These are phyloP conservation scores for Graphiopsis chlorocephala DNA, from an alignment of 2,329 filamentous ascomycete species.

Conservation along the genomic window DNA sequence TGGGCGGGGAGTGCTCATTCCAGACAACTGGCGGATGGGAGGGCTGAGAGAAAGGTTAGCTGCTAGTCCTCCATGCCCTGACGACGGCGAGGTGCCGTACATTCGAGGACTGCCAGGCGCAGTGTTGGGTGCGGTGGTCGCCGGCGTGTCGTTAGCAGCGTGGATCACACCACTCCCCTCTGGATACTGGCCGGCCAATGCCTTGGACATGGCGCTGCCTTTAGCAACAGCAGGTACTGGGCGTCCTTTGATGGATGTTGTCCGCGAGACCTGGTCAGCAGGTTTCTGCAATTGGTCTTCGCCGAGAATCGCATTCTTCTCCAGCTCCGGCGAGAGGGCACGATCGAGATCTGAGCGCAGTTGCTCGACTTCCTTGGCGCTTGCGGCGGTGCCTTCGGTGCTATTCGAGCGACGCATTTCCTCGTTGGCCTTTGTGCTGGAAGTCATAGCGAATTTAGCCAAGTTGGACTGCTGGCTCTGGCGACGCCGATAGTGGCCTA, in stretches of 20 bases:
- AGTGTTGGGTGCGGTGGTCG: slow-evolving; percentile 59
- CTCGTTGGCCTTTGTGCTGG: slow-evolving; percentile 24
- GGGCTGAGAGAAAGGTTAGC: slow-evolving; percentile 49
- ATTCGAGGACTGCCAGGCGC: slow-evolving; percentile 47
- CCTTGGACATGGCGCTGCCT: slow-evolving; percentile 23
- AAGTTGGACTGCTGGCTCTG: slow-evolving; percentile 33
- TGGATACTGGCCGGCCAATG: slow-evolving; percentile 27
- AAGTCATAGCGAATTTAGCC: slow-evolving; percentile 31
- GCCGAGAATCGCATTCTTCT: slow-evolving; percentile 3
- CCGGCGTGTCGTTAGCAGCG: slow-evolving; percentile 61
- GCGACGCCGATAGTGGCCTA: slow-evolving; percentile 32
- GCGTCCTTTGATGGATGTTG: not conserved
- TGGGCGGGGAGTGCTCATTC: slow-evolving; percentile 69
- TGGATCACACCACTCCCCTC: slow-evolving; percentile 27
- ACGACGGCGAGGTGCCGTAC: slow-evolving; percentile 35
- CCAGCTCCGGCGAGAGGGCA: slow-evolving; percentile 25
- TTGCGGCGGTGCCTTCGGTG: slow-evolving; percentile 16
- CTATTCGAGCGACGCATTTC: slow-evolving; percentile 19
- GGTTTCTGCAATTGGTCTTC: slow-evolving; percentile 10
- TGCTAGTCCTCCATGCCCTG: slow-evolving; percentile 17
- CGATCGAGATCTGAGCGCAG: slow-evolving; percentile 30
- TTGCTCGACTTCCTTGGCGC: slow-evolving; percentile 29
- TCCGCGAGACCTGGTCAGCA: not conserved
- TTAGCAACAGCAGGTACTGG: slow-evolving; percentile 14
- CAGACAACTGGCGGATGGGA: slow-evolving; percentile 70